Conservation (phyloP, 2,329 filamentous ascomycete species). For the Pochonia chlamydosporia region DNA sequence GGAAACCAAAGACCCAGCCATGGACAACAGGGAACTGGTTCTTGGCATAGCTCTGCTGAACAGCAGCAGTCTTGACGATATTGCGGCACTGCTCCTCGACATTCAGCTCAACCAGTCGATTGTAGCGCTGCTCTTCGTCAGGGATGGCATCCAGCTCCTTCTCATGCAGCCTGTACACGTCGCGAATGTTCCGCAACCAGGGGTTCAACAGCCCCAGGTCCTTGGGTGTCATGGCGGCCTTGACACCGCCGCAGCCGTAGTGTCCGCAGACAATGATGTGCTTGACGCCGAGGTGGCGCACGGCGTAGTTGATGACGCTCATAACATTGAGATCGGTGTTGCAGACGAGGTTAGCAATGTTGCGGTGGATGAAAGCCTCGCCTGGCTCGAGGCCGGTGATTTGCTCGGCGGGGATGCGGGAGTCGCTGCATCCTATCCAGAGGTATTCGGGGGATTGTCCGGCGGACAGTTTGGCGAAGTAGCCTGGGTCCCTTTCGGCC, state of each 20-base stretch:
- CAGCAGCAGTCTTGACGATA: constrained; percentile 71
- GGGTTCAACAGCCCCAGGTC: constrained; percentile 67
- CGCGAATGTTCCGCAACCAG: constrained; percentile 69
- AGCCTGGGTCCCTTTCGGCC: constrained; percentile 52
- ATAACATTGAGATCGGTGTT: constrained; percentile 75
- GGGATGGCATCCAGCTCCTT: constrained; percentile 59
- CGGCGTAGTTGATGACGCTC: constrained; percentile 81
- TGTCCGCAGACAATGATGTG: constrained; percentile 76
- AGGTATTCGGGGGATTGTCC: constrained; percentile 68
- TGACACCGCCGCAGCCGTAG: constrained; percentile 72
- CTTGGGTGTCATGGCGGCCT: constrained; percentile 66
- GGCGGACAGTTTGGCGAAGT: constrained; percentile 57
- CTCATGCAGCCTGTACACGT: constrained; percentile 68
- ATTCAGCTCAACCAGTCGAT: constrained; percentile 77
- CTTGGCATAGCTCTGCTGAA: constrained; percentile 64
- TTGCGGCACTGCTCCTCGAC: constrained; percentile 72
- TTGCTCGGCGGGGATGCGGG: constrained; percentile 84
- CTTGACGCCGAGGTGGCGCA: constrained; percentile 73
- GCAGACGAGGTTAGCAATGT: constrained; percentile 85
- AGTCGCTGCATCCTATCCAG: constrained; percentile 91
- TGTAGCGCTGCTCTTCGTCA: constrained; percentile 54
- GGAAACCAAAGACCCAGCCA: constrained; percentile 68
- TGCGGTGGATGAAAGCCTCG: constrained; percentile 90
- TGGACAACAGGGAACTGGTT: constrained; percentile 65
- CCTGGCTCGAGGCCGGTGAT: constrained; percentile 79